Evolutionary conservation across 1,284 basidiomycete genomes (phyloP).

Genomic region (Heliocybe sulcata): DNA sequence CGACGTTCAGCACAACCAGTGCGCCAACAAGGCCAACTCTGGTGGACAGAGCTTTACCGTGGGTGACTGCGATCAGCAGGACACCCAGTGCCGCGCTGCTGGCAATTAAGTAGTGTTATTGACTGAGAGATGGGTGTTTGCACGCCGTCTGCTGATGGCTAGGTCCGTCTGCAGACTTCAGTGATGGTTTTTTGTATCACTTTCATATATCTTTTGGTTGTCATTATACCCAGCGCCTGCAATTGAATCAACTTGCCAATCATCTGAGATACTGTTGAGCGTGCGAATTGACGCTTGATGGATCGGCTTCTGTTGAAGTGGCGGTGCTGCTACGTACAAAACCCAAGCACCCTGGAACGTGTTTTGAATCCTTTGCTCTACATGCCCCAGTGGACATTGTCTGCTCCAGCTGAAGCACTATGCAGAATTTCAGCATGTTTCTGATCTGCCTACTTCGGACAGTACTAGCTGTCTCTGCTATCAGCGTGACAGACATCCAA

Average conservation of each 20-base stretch:
- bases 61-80: slow-evolving; percentile 17
- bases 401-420: no score
- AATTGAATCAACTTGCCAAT: neutral
- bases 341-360: no score
- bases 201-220: neutral
- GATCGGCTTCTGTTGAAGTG: no score
- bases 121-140: neutral
- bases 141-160: neutral
- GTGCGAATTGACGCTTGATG: no score
- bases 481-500: slow-evolving; percentile 44
- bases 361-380: no score
- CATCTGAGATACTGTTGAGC: neutral
- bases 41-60: slow-evolving; percentile 14
- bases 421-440: no score
- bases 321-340: no score
- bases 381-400: no score
- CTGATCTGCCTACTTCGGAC: no score
- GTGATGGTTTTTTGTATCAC: slow-evolving; percentile 1
- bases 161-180: neutral
- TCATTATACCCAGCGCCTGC: neutral
- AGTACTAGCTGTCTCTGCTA: slow-evolving; percentile 1
- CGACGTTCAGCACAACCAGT: slow-evolving; percentile 53
- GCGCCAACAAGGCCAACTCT: slow-evolving; percentile 16
- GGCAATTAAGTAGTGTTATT: neutral
- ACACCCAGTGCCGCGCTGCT: slow-evolving; percentile 14